Evolutionary conservation across 345 rosid genomes (phyloP).

Genomic region (Heritiera littoralis): DNA sequence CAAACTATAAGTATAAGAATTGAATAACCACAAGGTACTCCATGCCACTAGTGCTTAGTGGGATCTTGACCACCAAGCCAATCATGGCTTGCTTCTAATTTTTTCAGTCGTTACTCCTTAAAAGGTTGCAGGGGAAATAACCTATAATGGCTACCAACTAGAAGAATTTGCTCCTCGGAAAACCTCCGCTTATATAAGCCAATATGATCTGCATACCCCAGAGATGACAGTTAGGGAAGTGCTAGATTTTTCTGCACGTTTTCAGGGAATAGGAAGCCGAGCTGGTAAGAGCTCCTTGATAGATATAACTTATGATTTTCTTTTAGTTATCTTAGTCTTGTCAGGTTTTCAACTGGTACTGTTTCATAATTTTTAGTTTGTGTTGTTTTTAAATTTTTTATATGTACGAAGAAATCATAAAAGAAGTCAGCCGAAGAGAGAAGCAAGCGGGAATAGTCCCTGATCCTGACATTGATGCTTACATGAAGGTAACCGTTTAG

Average conservation of each 20-base stretch:
- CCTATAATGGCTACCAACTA: slow-evolving; percentile 40
- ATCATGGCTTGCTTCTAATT: not conserved
- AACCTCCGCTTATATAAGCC: slow-evolving; percentile 60
- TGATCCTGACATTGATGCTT: slow-evolving; percentile 47
- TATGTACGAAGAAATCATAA: slow-evolving; percentile 36
- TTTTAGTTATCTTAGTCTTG: not conserved
- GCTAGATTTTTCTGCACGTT: slow-evolving; percentile 56
- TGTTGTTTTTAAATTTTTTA: not conserved
- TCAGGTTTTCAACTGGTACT: not conserved
- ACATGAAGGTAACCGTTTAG: slow-evolving; percentile 45
- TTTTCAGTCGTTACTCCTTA: not conserved
- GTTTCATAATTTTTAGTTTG: not conserved
- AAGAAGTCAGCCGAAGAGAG: slow-evolving; percentile 46
- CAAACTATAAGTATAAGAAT: not conserved
- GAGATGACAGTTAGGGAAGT: slow-evolving; percentile 72
- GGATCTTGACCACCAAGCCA: not conserved
- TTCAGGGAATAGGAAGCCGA: slow-evolving; percentile 60
- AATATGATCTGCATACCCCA: slow-evolving; percentile 53
- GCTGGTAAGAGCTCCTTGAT: slow-evolving; percentile 35
- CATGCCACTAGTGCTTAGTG: not conserved
- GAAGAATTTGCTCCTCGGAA: slow-evolving; percentile 62
- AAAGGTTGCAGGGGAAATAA: slow-evolving; percentile 49
- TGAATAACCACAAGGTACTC: not conserved
- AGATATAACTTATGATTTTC: not conserved
- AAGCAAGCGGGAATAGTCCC: slow-evolving; percentile 48